A percentile compares a stretch with the other conserved stretches of the same genome.
Evolutionary conservation across 1,284 basidiomycete species (phyloP).

Genomic region (Cystobasidium slooffiae): DNA sequence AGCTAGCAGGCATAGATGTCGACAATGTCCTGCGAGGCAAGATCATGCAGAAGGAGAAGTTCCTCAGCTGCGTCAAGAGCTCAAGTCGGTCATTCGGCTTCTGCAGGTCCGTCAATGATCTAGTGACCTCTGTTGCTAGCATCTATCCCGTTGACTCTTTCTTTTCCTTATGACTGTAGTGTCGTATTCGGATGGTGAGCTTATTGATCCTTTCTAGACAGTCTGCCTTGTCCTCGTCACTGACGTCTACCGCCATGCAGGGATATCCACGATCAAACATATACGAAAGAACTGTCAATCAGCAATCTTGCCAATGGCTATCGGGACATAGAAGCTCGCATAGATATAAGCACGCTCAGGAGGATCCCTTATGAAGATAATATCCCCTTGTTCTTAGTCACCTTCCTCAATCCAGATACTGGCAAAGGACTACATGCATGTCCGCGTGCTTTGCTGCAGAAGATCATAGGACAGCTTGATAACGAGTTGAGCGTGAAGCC

Average conservation of each 20-base stretch:
- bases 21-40: conserved; percentile 94
- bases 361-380: conserved; percentile 91
- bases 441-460: conserved; percentile 78
- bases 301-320: conserved; percentile 91
- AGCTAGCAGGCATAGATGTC: conserved; percentile 72
- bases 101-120: conserved; percentile 47
- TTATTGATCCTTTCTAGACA: conserved; percentile 56
- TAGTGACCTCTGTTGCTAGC: conserved; percentile 47
- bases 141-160: background rate
- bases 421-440: conserved; percentile 70
- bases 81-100: conserved; percentile 78
- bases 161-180: conserved; percentile 63
- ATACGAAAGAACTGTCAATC: conserved; percentile 81
- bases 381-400: conserved; percentile 89
- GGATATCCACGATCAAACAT: conserved; percentile 82
- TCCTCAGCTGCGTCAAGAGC: conserved; percentile 78
- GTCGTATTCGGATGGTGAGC: conserved; percentile 72
- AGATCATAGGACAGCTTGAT: conserved; percentile 61
- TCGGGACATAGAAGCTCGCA: conserved; percentile 70
- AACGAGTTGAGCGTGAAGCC: conserved; percentile 50
- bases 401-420: conserved; percentile 83
- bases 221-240: conserved; percentile 61
- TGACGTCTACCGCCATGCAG: conserved; percentile 57
- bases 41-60: conserved; percentile 75
- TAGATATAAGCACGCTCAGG: conserved; percentile 59